phyloP scores from a whole-genome alignment of 805 yeast genomes.

The Yarrowia osloensis region DNA sequence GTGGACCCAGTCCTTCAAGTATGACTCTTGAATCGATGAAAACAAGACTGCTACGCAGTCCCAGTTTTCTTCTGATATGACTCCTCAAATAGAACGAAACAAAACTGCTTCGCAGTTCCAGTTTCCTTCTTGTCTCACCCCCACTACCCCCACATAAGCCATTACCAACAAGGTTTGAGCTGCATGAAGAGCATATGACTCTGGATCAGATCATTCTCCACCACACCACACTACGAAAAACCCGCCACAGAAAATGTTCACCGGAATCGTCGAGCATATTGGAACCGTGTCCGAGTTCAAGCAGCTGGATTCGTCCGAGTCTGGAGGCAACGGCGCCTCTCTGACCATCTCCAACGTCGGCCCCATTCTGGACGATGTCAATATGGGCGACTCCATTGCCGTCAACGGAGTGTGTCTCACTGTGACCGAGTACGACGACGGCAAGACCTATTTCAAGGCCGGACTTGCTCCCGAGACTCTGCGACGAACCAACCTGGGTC shows the following conservation, averaged over 20 bases:
- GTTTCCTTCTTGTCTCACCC: no score
- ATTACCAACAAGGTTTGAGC: conserved; percentile 16
- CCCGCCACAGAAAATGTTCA: conserved; percentile 63
- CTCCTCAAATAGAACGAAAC: no score
- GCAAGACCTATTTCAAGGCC: conserved; percentile 65
- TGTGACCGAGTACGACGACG: conserved; percentile 71
- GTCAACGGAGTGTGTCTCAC: conserved; percentile 90
- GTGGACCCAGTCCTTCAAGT: no score
- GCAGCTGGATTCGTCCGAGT: conserved; percentile 49
- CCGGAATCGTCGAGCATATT: conserved; percentile 86
- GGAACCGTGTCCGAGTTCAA: conserved; percentile 61
- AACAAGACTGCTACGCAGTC: no score
- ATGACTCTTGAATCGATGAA: no score
- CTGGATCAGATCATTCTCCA: background rate
- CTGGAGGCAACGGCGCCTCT: conserved; percentile 77
- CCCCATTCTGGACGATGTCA: conserved; percentile 71
- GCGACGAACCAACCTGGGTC: conserved; percentile 73
- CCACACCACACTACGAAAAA: background rate
- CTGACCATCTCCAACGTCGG: conserved; percentile 63
- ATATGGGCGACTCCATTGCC: conserved; percentile 91
- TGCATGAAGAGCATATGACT: background rate
- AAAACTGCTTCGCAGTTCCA: no score
- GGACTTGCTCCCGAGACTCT: conserved; percentile 94
- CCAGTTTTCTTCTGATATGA: no score
- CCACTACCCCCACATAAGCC: no score